Evolutionary conservation across 2,329 filamentous ascomycete species (phyloP).

Genomic region (Fusarium chaquense): DNA sequence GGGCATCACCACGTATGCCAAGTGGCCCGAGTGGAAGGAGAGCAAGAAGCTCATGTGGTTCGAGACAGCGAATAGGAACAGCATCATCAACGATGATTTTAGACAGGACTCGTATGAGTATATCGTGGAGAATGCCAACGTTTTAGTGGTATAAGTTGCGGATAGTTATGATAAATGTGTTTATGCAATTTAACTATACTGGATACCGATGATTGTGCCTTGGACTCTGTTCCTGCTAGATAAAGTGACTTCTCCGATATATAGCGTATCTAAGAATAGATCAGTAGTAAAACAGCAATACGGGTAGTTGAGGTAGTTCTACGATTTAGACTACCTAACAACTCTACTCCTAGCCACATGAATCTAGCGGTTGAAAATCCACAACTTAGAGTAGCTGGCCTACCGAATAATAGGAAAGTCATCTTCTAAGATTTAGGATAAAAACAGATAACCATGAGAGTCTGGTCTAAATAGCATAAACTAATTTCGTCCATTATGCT

Average conservation of each 20-base stretch:
- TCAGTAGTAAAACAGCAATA: not conserved
- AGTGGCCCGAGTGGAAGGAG: conserved; percentile 59
- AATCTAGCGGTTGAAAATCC: not conserved
- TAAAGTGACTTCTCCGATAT: not conserved
- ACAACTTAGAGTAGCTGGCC: not conserved
- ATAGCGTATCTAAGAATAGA: not conserved
- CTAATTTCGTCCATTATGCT: not conserved
- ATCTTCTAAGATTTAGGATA: not conserved
- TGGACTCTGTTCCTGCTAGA: not conserved
- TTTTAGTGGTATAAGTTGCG: conserved; percentile 39
- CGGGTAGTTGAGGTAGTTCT: too few relatives aligned
- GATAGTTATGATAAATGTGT: not conserved
- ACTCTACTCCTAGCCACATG: not conserved
- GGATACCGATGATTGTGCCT: not conserved
- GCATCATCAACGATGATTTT: conserved; percentile 55
- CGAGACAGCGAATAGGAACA: conserved; percentile 49
- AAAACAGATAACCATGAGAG: not conserved
- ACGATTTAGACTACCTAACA: not conserved
- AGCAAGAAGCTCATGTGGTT: conserved; percentile 65
- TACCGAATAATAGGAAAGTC: not conserved
- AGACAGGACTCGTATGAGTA: conserved; percentile 48
- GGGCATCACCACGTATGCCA: conserved; percentile 55
- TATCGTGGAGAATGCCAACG: conserved; percentile 44
- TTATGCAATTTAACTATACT: not conserved
- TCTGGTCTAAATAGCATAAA: not conserved